Conservation (phyloP, 2,329 filamentous ascomycete genomes). For the Rhinocladiella mackenziei region DNA sequence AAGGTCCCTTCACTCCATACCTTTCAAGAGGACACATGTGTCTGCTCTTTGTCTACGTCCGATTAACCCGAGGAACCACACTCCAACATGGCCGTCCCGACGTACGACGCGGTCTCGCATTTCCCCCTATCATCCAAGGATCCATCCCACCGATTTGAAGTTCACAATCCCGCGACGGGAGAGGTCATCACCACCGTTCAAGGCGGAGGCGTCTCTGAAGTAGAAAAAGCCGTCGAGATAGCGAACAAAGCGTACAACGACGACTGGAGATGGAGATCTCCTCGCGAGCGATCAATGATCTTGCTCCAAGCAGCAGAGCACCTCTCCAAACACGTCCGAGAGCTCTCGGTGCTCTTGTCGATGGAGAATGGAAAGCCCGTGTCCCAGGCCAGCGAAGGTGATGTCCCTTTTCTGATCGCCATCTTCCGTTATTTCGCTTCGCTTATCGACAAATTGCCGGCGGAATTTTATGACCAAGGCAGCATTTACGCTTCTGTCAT, state of each 20-base stretch:
- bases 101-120: constrained; percentile 4
- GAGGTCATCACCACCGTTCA: constrained; percentile 18
- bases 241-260: constrained; percentile 14
- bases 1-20: too few species aligned
- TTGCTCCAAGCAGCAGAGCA: constrained; percentile 12
- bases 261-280: constrained; percentile 15
- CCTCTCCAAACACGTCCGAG: constrained; percentile 20
- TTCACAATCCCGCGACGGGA: constrained; percentile 20
- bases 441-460: constrained; percentile 23
- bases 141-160: constrained; percentile 14
- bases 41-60: too few species aligned
- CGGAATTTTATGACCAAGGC: constrained; percentile 17
- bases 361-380: constrained; percentile 32
- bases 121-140: constrained; percentile 18
- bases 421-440: constrained; percentile 30
- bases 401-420: constrained; percentile 22
- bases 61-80: too few species aligned
- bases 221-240: constrained; percentile 7
- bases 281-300: constrained; percentile 2
- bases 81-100: constrained; percentile 5
- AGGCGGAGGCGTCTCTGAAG: constrained; percentile 7
- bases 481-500: constrained; percentile 10
- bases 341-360: constrained; percentile 27
- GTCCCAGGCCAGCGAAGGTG: constrained; percentile 22
- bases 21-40: too few species aligned